phyloP scores from a whole-genome alignment of 2,329 filamentous ascomycete genomes.

The Beauveria pseudobassiana region DNA sequence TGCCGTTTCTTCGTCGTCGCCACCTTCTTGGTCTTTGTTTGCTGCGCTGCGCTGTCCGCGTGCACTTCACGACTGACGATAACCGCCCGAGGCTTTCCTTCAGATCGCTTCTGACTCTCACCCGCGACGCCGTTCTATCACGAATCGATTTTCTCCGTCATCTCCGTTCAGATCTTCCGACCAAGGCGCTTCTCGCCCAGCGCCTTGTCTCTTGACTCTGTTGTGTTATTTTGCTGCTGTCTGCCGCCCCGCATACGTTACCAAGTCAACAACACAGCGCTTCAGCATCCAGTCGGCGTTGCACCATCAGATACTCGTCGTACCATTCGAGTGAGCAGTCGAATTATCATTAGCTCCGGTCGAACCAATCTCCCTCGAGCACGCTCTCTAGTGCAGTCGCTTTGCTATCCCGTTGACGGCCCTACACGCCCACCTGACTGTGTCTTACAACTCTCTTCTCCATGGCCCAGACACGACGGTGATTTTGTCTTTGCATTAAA shows the following conservation, averaged over 20 bases:
- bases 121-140: background rate
- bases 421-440: background rate
- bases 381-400: background rate
- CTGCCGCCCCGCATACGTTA: slow-evolving; percentile 2
- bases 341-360: background rate
- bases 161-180: background rate
- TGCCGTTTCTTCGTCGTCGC: slow-evolving; percentile 1
- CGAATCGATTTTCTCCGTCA: background rate
- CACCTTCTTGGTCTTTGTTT: background rate
- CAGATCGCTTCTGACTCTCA: background rate
- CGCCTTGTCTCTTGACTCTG: background rate
- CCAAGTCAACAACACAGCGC: background rate
- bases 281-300: background rate
- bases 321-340: background rate
- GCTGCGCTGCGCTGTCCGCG: slow-evolving; percentile 2
- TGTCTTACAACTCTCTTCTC: background rate
- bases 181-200: background rate
- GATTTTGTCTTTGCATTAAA: background rate
- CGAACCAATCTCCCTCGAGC: background rate
- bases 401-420: background rate
- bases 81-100: background rate
- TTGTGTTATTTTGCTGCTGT: slow-evolving; percentile 6
- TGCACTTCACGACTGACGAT: slow-evolving; percentile 8
- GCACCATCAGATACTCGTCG: background rate
- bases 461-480: slow-evolving; percentile 8